These are phyloP conservation scores for Pythium graminicola DNA, from an alignment of 352 stramenopile genomes.

Conservation along the genomic window DNA sequence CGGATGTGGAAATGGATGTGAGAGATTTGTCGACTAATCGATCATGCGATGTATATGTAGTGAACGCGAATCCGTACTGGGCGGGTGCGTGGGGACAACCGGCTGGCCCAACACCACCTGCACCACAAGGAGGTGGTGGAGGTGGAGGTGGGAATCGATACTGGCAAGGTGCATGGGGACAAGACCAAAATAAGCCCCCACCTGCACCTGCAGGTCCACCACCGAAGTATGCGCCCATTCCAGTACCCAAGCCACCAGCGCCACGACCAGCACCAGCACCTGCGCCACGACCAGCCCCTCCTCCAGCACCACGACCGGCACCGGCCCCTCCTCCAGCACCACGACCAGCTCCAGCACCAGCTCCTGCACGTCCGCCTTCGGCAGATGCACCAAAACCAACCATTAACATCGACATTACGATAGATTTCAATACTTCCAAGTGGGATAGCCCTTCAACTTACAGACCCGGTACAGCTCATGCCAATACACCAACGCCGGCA, in stretches of 20 bases:
- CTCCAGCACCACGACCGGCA: not conserved
- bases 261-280: not conserved
- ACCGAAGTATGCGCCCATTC: not conserved
- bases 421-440: slow-evolving; percentile 1
- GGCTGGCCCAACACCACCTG: not conserved
- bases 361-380: not conserved
- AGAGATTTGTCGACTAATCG: not conserved
- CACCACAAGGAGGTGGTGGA: not conserved
- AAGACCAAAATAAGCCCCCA: not conserved
- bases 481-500: not conserved
- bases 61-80: slow-evolving; percentile 9
- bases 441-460: slow-evolving; percentile 4
- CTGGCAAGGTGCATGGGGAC: not conserved
- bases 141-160: not conserved
- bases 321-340: not conserved
- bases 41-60: not conserved
- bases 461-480: slow-evolving; percentile 11
- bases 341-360: not conserved
- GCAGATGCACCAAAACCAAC: not conserved
- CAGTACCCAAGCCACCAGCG: not conserved
- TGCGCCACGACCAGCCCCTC: not conserved
- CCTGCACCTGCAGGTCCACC: not conserved
- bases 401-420: not conserved
- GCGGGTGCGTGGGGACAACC: slow-evolving; percentile 1
- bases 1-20: not conserved